These are phyloP conservation scores for Theobroma cacao DNA, from an alignment of 345 rosid species.

Conservation along the genomic window DNA sequence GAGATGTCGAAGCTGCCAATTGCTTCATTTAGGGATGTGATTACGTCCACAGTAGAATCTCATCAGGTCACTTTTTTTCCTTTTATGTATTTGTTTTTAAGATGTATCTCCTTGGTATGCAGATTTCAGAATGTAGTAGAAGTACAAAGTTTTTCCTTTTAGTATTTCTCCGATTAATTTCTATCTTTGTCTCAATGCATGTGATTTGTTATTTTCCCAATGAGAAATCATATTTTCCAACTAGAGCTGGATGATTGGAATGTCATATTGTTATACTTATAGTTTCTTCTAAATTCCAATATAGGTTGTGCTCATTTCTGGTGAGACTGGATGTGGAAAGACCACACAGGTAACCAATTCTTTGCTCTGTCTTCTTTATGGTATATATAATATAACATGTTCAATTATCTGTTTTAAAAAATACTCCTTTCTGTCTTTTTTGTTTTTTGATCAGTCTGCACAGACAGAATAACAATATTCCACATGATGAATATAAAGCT, in stretches of 20 bases:
- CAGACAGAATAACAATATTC: not conserved
- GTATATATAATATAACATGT: not conserved
- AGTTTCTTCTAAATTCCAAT: slow-evolving; percentile 9
- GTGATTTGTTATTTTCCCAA: not conserved
- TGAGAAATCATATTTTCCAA: slow-evolving; percentile 1
- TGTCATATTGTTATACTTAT: slow-evolving; percentile 6
- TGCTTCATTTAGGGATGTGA: slow-evolving; percentile 62
- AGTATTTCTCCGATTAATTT: not conserved
- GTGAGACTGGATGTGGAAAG: slow-evolving; percentile 89
- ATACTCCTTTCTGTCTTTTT: not conserved
- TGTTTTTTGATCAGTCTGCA: not conserved
- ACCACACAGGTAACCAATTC: slow-evolving; percentile 67
- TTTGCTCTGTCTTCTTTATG: slow-evolving; percentile 20
- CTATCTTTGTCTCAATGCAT: not conserved
- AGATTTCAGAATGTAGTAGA: not conserved
- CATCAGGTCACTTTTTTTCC: slow-evolving; percentile 57
- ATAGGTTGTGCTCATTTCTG: slow-evolving; percentile 79
- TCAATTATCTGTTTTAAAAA: not conserved
- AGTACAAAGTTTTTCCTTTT: not conserved
- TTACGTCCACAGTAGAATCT: slow-evolving; percentile 70
- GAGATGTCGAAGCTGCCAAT: slow-evolving; percentile 80
- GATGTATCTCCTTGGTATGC: slow-evolving; percentile 3
- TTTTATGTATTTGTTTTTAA: slow-evolving; percentile 15
- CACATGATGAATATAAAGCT: too few relatives aligned
- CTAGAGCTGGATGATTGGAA: not conserved